Evolutionary conservation across 306 rosid genomes (phyloP).

Genomic region (Vigna mungo): DNA sequence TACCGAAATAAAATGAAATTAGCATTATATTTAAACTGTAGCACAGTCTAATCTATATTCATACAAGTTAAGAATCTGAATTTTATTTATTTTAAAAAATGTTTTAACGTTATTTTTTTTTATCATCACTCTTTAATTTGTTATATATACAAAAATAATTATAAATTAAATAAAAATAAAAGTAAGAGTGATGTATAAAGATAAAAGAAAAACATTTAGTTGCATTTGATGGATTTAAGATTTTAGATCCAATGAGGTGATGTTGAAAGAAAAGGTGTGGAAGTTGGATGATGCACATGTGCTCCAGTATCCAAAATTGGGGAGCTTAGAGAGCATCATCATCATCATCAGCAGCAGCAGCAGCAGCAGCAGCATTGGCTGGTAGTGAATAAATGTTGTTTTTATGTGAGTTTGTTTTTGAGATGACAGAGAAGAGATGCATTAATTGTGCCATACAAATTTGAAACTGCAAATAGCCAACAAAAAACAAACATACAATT

Average conservation of each 20-base stretch:
- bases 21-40: neutral
- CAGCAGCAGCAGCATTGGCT: conserved; percentile 29
- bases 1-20: neutral
- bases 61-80: neutral
- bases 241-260: too few relatives aligned
- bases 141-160: neutral
- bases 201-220: neutral
- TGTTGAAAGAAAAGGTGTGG: neutral
- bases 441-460: conserved; percentile 68
- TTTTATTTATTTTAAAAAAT: too few relatives aligned
- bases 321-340: too few relatives aligned
- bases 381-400: conserved; percentile 32
- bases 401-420: conserved; percentile 43
- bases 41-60: neutral
- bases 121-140: neutral
- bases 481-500: conserved; percentile 66
- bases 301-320: conserved; percentile 33
- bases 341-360: conserved; percentile 26
- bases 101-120: neutral
- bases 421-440: conserved; percentile 64
- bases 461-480: conserved; percentile 62
- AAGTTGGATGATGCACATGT: conserved; percentile 12
- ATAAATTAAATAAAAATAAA: neutral
- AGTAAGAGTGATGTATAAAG: neutral
- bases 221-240: conserved; percentile 27